Evolutionary conservation across 257 asterid genomes (phyloP), one percentile per base, ranked within the genome.

Genomic region (Solanum lycopersicoides): DNA sequence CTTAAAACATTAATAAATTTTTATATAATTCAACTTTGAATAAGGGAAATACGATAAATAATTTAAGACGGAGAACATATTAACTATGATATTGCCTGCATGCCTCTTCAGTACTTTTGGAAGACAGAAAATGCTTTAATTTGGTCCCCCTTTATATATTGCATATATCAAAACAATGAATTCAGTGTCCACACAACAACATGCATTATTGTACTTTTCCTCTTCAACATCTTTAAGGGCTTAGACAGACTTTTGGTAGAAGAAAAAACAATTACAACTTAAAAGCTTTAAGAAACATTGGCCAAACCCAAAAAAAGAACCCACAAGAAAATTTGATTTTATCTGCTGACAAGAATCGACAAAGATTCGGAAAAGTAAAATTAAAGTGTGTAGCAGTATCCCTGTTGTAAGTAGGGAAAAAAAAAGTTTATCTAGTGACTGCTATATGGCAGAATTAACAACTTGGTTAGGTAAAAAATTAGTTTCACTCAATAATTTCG

Each of bases 121-220:
- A 85, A 68, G 76, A 85, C 82, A 44, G 16, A 21, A 20, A 85
- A 85, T 28, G 80, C 80, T 72, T 72, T 72, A 73, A 73, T 71
- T 86, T 86, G 87, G 87, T 86, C 87, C 87, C 87, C 87, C 59
- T 37, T 37, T 34, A 18, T 42, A 45, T 69, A 45, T 69, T 85
- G 87, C 87, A 47, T 85, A 32, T 44, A 30, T 32, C 72, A 86
- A 72, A 86, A 71, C 87, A 69, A 86, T 47, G 87, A 86, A 68
- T 86, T 86, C 83, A 47, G 87, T 71, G 87, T 86, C 82, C 83
- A 73, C 47, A 73, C 44, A 42, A 32, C 12, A 28, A 83, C 82
- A 71, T 28, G 28, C 72, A 44, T 85, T 85, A 77, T 77, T 77
- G 83, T 77, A 77, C 80, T 73, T 73, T 73, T 73, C 47, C 80